Percentiles rank a stretch among this genome's conserved stretches.
phyloP scores from a whole-genome alignment of 2,329 filamentous ascomycete genomes.

The Hypoxylon sp. region DNA sequence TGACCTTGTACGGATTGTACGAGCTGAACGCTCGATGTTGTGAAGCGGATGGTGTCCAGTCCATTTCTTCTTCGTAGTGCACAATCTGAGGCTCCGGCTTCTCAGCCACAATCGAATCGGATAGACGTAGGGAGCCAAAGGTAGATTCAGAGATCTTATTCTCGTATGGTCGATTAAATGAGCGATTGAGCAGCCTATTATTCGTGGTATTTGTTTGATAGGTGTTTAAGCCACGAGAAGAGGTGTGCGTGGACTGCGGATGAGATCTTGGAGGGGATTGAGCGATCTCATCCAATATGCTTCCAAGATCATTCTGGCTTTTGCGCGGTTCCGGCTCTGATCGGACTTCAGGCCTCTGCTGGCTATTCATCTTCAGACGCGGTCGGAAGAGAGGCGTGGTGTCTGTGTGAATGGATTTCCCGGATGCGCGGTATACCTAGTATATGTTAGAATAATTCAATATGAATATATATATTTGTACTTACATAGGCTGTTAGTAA shows the following conservation, averaged over 20 bases:
- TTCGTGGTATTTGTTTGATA: background rate
- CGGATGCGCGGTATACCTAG: constrained; percentile 64
- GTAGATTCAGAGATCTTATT: constrained; percentile 28
- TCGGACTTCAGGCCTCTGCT: constrained; percentile 44
- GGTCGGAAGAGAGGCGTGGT: constrained; percentile 67
- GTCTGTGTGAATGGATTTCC: constrained; percentile 67
- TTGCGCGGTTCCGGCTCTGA: constrained; percentile 58
- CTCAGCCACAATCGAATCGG: constrained; percentile 32
- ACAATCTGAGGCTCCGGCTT: constrained; percentile 43
- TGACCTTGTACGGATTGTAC: constrained; percentile 57
- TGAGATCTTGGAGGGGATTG: constrained; percentile 28
- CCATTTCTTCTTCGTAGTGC: constrained; percentile 74
- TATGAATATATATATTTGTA: constrained; percentile 20
- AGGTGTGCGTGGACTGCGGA: constrained; percentile 8
- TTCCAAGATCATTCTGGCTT: constrained; percentile 47
- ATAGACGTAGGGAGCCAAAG: constrained; percentile 45
- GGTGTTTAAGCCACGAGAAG: constrained; percentile 5
- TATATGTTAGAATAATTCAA: constrained; percentile 34
- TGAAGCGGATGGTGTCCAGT: constrained; percentile 77
- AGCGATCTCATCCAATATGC: constrained; percentile 52
- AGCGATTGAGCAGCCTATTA: constrained; percentile 5
- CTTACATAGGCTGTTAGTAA: constrained; percentile 69
- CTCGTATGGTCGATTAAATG: constrained; percentile 12
- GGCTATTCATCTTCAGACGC: constrained; percentile 45
- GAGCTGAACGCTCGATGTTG: constrained; percentile 69